Conservation (phyloP, 164 flowering plant species). For the Nelumbo lutea region DNA sequence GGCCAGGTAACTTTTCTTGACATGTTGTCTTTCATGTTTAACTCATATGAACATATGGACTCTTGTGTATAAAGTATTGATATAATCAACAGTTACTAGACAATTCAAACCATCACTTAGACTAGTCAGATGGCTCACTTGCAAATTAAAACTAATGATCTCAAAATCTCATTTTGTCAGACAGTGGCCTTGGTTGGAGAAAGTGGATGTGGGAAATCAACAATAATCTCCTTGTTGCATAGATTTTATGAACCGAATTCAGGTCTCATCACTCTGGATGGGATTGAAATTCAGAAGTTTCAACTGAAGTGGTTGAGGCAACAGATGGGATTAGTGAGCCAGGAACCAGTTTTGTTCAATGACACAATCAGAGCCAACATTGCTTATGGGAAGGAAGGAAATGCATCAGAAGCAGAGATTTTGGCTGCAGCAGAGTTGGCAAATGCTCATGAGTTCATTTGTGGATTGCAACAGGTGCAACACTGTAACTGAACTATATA, state of each 20-base stretch:
- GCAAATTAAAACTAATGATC: no score
- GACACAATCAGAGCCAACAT: constrained; percentile 29
- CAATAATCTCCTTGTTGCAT: constrained; percentile 21
- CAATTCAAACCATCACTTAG: no score
- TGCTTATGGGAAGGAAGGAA: constrained; percentile 30
- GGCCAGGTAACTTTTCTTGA: constrained; percentile 33
- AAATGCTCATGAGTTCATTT: constrained; percentile 29
- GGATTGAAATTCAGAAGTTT: constrained; percentile 19
- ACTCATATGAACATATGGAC: no score
- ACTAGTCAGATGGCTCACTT: no score
- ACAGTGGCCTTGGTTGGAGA: constrained; percentile 34
- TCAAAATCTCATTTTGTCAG: constrained; percentile 6
- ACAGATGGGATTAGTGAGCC: constrained; percentile 28
- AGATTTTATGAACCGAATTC: constrained; percentile 27
- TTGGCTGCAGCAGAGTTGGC: constrained; percentile 25
- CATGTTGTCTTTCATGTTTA: no score
- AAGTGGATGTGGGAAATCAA: constrained; percentile 33
- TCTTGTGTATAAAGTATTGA: no score
- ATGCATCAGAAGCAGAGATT: constrained; percentile 25
- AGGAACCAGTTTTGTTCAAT: constrained; percentile 27
- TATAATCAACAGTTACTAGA: no score
- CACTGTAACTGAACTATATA: no score
- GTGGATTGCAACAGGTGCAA: constrained; percentile 21
- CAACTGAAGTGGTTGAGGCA: constrained; percentile 5
- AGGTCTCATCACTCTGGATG: constrained; percentile 23